A percentile compares a stretch with the other conserved stretches of the same genome.
Evolutionary conservation across 441 rosid genomes (phyloP).

Genomic region (Corymbia citriodora): DNA sequence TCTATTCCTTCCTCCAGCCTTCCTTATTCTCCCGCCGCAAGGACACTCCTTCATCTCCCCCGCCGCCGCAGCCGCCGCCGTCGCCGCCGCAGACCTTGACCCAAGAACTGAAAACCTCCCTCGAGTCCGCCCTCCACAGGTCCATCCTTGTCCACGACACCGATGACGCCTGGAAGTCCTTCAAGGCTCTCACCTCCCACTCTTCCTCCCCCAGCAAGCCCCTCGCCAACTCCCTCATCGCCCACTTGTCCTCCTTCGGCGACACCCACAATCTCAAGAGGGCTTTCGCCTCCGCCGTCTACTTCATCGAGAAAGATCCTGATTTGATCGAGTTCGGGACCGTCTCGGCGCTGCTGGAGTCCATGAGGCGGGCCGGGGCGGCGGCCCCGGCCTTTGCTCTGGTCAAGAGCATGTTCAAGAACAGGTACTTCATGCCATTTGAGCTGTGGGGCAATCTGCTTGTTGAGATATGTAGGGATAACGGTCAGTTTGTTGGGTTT

Average conservation of each 20-base stretch:
- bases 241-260: constrained; percentile 48
- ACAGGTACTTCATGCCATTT: constrained; percentile 82
- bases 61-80: constrained; percentile 11
- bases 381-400: constrained; percentile 85
- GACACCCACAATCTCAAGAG: constrained; percentile 72
- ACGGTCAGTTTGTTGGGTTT: constrained; percentile 39
- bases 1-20: constrained; percentile 85
- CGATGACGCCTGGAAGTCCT: constrained; percentile 83
- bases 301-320: constrained; percentile 61
- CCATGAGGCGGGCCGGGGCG: constrained; percentile 53
- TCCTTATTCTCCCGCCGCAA: constrained; percentile 44
- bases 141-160: constrained; percentile 48
- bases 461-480: constrained; percentile 46
- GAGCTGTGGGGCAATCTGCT: constrained; percentile 64
- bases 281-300: constrained; percentile 85
- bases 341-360: constrained; percentile 34
- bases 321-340: constrained; percentile 51
- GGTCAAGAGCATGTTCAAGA: constrained; percentile 63
- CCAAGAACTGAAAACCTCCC: constrained; percentile 30
- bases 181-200: constrained; percentile 55
- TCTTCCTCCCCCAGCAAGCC: constrained; percentile 52
- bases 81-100: constrained; percentile 35
- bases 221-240: constrained; percentile 66
- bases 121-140: constrained; percentile 55
- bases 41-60: neutral